Base-by-base conservation (phyloP, 148 eudicot genomes). In the Fallopia convolvulus region DNA sequence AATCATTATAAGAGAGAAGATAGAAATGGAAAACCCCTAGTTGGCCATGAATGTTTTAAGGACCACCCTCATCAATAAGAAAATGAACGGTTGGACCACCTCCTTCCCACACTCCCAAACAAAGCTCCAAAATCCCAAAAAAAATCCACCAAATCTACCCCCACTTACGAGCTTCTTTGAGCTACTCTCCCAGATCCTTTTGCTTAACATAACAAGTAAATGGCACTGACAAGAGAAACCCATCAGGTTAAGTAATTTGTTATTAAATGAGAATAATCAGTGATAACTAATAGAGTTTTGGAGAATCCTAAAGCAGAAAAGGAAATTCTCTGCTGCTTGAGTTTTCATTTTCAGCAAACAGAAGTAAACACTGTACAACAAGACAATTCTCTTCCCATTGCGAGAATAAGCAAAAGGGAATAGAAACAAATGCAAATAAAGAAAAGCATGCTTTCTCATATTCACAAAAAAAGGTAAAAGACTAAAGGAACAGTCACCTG, bases 401-500 rank as follows among this genome's bases (percentile, higher is more conserved):
- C 17, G 21, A 56, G 23, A n/a, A 55, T 56, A 53, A 40, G 48
- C 53, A 75, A 75, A 75, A 56, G 46, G 15, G 10, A 42, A 73
- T 53, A 15, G 71, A 75, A 55, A 52, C 63, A 76, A 80, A 76
- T 21, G 41, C 74, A 47, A 41, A 50, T 15, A 44, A 39, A 65
- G 55, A 66, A 63, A 77, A 20, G 3, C 72, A 23, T 68, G 75
- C 75, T 44, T 48, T 42, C 50, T 73, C 46, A 20, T 39, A 15
- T 39, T 53, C 78, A 61, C 30, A 17, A 42, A 17, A 42, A 50
- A 14, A 56, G 41, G 61, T 18, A 36, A 42, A 65, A 49, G 39
- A 80, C 42, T 20, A 75, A 44, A 55, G 39, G 52, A 36, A 74
- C 77, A 77, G 75, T 77, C 8, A 91, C 97, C 97, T 89, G 75